Percentiles rank a stretch among this genome's conserved stretches.
These are phyloP conservation scores for Arbutus unedo DNA, from an alignment of 148 eudicot genomes.

Conservation along the genomic window DNA sequence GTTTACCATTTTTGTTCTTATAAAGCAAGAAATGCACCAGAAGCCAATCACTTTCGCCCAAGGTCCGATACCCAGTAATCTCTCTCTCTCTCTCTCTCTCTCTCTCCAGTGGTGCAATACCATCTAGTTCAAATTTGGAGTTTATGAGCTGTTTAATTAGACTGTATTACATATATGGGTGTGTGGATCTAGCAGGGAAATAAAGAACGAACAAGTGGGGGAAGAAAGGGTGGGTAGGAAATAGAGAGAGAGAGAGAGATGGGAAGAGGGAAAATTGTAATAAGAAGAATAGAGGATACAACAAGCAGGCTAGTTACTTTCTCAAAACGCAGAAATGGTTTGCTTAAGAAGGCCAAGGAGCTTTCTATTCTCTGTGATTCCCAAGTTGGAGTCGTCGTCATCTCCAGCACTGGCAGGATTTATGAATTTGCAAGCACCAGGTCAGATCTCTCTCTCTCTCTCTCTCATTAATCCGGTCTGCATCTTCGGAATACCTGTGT, in stretches of 20 bases:
- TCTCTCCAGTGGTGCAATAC: background rate
- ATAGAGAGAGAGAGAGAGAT: background rate
- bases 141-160: background rate
- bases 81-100: background rate
- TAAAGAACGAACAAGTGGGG: no score
- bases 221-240: background rate
- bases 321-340: constrained; percentile 12
- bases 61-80: no score
- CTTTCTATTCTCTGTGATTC: constrained; percentile 6
- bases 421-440: constrained; percentile 14
- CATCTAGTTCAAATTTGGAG: background rate
- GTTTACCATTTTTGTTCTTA: constrained; percentile 7
- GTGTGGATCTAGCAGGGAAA: background rate
- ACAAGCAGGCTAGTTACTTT: constrained; percentile 13
- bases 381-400: background rate
- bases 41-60: background rate
- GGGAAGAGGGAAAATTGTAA: constrained; percentile 13
- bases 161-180: background rate
- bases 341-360: constrained; percentile 16
- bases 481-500: no score
- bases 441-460: background rate
- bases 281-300: background rate
- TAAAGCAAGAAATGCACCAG: constrained; percentile 8
- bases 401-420: constrained; percentile 8
- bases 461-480: background rate